Evolutionary conservation across 352 stramenopile species (phyloP), one percentile per base, ranked within the genome.

Genomic region (Globisporangium echinulatum): DNA sequence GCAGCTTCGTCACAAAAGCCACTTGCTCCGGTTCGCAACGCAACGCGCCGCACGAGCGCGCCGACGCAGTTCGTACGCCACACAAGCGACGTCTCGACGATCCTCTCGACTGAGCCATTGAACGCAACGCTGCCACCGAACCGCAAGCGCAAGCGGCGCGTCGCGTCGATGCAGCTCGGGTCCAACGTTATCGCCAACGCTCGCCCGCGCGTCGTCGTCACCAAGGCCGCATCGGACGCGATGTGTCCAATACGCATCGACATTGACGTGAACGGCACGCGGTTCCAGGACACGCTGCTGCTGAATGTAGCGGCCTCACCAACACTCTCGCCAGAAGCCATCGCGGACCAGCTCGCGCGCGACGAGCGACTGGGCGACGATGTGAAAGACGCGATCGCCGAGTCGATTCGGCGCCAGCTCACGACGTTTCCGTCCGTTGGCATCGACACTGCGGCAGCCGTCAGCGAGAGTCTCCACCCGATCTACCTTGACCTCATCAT

Each of bases 221-320:
- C 25, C 25, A 48, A 44, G 39, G 52, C 68, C 1, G 70, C 64
- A 5, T 46, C 51, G 3, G 82, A 92, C 47, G 47, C 77, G 61
- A 74, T 94, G 13, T 88, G 79, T 40, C 82, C 84, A 9, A 82
- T 94, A 49, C 82, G 84, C 14, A 71, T 94, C 40, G 82, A 94
- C 49, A 72, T 94, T 15, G 79, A 94, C 44, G 67, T 88, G 50
- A 75, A 90, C 56, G 82, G 82, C 17, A 69, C 84, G 57, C 75
- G 80, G 3, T 94, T 82, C 62, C 82, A 92, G 56, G 84, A 94
- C 61, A 90, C 82, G 11, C 72, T 94, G 42, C 67, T 90, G 8
- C 50, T 92, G 61, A 81, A 87, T 52, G 67, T 61, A 9, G 58
- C 58, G 2, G 44, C 67, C 5, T 60, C 70, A 7, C 61, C 51